Evolutionary conservation across 2,329 filamentous ascomycete species (phyloP).

Genomic region (Juglanconis oblonga): DNA sequence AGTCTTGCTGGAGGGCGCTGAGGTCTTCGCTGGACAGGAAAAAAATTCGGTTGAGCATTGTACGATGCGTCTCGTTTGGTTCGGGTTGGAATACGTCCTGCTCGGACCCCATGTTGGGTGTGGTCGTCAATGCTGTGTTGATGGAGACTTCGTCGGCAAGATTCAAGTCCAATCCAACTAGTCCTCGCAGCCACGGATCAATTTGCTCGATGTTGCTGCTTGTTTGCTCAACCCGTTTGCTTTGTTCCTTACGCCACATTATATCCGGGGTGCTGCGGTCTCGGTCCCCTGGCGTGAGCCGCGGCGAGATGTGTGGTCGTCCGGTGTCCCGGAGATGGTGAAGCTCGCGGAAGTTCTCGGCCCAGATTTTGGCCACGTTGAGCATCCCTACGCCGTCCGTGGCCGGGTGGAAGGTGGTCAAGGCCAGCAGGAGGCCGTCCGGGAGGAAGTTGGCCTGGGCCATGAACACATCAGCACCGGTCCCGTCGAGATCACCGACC

Average conservation of each 20-base stretch:
- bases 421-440: not conserved
- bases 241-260: not conserved
- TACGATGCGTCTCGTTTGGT: not conserved
- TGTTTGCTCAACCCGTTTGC: no score
- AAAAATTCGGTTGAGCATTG: not conserved
- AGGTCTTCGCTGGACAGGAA: not conserved
- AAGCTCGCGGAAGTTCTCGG: not conserved
- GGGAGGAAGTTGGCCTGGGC: not conserved
- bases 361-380: not conserved
- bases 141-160: not conserved
- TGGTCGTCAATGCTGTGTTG: not conserved
- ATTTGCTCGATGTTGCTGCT: not conserved
- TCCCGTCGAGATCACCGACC: not conserved
- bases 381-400: not conserved
- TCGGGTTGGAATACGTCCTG: no score
- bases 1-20: not conserved
- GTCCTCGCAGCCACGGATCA: not conserved
- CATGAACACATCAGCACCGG: not conserved
- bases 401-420: not conserved
- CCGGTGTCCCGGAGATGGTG: not conserved
- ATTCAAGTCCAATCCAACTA: not conserved
- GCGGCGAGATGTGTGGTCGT: not conserved
- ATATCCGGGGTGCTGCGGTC: not conserved
- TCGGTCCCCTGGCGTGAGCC: not conserved
- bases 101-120: no score